A percentile compares a stretch with the other conserved stretches of the same genome.
Evolutionary conservation across 1,284 basidiomycete species (phyloP).

Genomic region (Phellopilus nigrolimitatus): DNA sequence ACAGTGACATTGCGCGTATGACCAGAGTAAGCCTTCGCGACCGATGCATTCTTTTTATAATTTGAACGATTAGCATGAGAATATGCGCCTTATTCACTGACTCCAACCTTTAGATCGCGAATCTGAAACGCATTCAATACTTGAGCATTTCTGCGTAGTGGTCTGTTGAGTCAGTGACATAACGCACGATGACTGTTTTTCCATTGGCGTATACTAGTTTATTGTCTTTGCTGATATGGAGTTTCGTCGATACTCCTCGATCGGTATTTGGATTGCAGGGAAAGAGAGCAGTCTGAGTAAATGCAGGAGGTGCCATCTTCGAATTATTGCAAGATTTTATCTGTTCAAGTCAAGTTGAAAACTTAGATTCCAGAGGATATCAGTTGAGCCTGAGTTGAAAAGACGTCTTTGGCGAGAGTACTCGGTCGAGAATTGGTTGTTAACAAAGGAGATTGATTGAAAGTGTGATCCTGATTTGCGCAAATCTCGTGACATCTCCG

Average conservation of each 20-base stretch:
- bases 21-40: slow-evolving; percentile 63
- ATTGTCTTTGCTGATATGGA: slow-evolving; percentile 71
- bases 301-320: slow-evolving; percentile 12
- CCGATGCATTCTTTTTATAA: slow-evolving; percentile 46
- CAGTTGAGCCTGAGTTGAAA: too few species aligned
- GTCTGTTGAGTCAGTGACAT: slow-evolving; percentile 4
- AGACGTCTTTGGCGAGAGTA: too few species aligned
- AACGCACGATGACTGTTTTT: slow-evolving; percentile 76
- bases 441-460: too few species aligned
- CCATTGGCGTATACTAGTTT: slow-evolving; percentile 88
- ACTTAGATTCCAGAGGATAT: too few species aligned
- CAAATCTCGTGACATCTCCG: too few species aligned
- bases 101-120: slow-evolving; percentile 52
- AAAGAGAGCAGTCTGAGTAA: slow-evolving; percentile 40
- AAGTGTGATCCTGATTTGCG: too few species aligned
- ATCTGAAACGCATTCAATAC: slow-evolving; percentile 38
- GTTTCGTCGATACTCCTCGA: slow-evolving; percentile 75
- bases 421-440: too few species aligned
- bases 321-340: too few species aligned
- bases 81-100: slow-evolving; percentile 2
- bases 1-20: slow-evolving; percentile 86
- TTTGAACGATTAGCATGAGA: slow-evolving; percentile 9
- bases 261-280: slow-evolving; percentile 74
- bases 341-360: too few species aligned
- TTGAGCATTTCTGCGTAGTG: too few species aligned